phyloP scores from a whole-genome alignment of 2,329 filamentous ascomycete genomes.

The Rugonectria rugulosa region DNA sequence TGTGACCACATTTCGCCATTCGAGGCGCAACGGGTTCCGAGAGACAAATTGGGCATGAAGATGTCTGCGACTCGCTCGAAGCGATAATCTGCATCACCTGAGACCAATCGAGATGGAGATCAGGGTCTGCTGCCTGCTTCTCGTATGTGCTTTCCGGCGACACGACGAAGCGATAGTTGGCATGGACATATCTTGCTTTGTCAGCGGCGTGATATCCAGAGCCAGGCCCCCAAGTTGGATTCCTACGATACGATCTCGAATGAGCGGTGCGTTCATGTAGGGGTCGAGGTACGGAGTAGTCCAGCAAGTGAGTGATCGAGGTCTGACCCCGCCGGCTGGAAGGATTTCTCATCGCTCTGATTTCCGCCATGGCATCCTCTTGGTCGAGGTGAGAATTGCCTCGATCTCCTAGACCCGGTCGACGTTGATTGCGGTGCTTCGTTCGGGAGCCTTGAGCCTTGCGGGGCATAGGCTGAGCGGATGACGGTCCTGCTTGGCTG shows the following conservation, averaged over 20 bases:
- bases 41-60: slow-evolving; percentile 93
- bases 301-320: slow-evolving; percentile 95
- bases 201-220: slow-evolving; percentile 91
- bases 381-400: slow-evolving; percentile 62
- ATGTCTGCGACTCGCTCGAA: slow-evolving; percentile 85
- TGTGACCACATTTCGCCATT: slow-evolving; percentile 97
- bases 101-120: slow-evolving; percentile 89
- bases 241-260: slow-evolving; percentile 68
- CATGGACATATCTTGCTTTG: slow-evolving; percentile 89
- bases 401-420: slow-evolving; percentile 60
- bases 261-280: slow-evolving; percentile 64
- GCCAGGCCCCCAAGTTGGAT: slow-evolving; percentile 83
- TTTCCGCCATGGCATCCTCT: slow-evolving; percentile 88
- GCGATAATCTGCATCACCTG: slow-evolving; percentile 91
- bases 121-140: slow-evolving; percentile 82
- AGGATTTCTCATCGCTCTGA: slow-evolving; percentile 65
- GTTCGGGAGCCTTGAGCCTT: slow-evolving; percentile 80
- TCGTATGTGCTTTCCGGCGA: slow-evolving; percentile 82
- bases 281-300: slow-evolving; percentile 82
- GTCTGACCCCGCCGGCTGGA: slow-evolving; percentile 88
- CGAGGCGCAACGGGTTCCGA: slow-evolving; percentile 91
- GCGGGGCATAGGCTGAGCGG: slow-evolving; percentile 60
- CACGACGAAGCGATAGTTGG: slow-evolving; percentile 97
- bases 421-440: slow-evolving; percentile 84
- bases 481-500: slow-evolving; percentile 44